These are phyloP conservation scores for Cucumis variabilis DNA, from an alignment of 331 rosid genomes.

Conservation along the genomic window DNA sequence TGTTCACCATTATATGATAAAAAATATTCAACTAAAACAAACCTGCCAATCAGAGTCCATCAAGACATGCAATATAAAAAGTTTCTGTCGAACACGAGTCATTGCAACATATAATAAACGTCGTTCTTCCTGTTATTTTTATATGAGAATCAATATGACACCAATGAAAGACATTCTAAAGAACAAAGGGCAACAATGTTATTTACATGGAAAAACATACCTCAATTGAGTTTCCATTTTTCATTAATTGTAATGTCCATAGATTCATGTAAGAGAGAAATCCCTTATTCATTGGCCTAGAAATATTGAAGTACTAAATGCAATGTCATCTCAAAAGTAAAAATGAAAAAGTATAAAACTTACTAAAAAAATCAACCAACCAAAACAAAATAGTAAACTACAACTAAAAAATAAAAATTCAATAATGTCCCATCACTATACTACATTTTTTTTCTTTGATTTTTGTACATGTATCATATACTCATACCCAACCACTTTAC, in stretches of 20 bases:
- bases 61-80: slow-evolving; percentile 66
- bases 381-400: no score
- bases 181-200: background rate
- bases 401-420: background rate
- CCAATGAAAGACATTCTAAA: slow-evolving; percentile 23
- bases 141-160: slow-evolving; percentile 32
- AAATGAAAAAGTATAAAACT: background rate
- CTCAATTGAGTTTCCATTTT: slow-evolving; percentile 74
- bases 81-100: slow-evolving; percentile 92
- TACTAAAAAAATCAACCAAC: background rate
- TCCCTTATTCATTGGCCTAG: slow-evolving; percentile 92
- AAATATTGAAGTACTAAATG: slow-evolving; percentile 37
- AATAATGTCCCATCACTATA: background rate
- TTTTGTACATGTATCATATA: background rate
- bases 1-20: background rate
- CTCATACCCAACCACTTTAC: background rate
- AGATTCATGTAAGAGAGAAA: slow-evolving; percentile 83
- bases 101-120: slow-evolving; percentile 93
- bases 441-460: background rate
- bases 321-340: background rate
- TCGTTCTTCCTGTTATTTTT: slow-evolving; percentile 77
- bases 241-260: slow-evolving; percentile 64
- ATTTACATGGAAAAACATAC: slow-evolving; percentile 44
- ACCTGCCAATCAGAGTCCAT: slow-evolving; percentile 96
- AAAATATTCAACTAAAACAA: slow-evolving; percentile 31